These are phyloP conservation scores for Neurospora pannonica DNA, from an alignment of 495 filamentous ascomycete species.

Conservation along the genomic window DNA sequence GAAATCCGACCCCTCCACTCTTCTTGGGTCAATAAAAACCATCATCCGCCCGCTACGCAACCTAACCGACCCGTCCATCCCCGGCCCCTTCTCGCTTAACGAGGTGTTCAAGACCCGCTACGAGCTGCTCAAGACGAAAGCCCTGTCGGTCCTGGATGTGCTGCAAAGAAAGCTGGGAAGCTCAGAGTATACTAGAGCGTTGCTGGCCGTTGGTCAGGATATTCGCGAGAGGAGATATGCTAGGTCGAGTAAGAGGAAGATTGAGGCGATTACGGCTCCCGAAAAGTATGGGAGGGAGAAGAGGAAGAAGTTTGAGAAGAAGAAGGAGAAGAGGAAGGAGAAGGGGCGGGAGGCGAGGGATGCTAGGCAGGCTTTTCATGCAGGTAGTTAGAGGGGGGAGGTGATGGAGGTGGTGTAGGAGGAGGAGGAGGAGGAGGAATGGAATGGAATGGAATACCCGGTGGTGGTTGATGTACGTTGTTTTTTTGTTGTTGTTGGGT, in stretches of 20 bases:
- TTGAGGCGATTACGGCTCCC: constrained; percentile 74
- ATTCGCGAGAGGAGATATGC: constrained; percentile 61
- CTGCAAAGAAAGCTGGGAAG: constrained; percentile 82
- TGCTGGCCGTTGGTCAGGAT: constrained; percentile 57
- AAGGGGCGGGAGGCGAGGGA: constrained; percentile 59
- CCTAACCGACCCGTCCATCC: constrained; percentile 69
- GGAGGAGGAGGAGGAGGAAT: not conserved
- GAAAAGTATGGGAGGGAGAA: constrained; percentile 71
- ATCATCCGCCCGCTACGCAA: constrained; percentile 76
- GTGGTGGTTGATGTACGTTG: not conserved
- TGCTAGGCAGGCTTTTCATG: constrained; percentile 34
- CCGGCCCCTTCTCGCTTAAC: constrained; percentile 55
- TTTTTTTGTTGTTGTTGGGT: not conserved
- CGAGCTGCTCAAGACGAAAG: constrained; percentile 56
- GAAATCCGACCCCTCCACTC: constrained; percentile 45
- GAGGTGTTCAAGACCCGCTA: constrained; percentile 55
- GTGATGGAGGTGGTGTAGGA: not conserved
- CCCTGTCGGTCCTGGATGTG: constrained; percentile 60
- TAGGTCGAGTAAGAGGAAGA: constrained; percentile 69
- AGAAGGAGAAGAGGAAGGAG: constrained; percentile 74
- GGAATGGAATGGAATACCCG: not conserved
- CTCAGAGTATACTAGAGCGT: constrained; percentile 57
- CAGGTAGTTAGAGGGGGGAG: not conserved
- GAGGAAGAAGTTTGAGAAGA: constrained; percentile 74
- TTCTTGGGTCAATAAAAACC: constrained; percentile 50